These are phyloP conservation scores for Mycena vulgaris DNA, from an alignment of 768 basidiomycete species.

Conservation along the genomic window DNA sequence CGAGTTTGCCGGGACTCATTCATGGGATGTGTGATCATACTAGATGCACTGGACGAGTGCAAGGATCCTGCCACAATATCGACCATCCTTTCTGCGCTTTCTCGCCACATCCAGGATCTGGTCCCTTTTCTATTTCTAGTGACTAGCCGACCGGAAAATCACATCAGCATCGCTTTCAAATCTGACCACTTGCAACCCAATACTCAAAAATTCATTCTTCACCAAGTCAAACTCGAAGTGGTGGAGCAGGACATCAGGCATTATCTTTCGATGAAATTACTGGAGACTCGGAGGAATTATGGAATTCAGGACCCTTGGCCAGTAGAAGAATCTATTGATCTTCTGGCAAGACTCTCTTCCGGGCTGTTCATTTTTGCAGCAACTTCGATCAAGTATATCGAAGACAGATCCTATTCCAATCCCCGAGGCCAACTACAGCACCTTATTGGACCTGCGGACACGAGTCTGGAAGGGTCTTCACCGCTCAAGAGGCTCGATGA, in stretches of 20 bases:
- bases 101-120: slow-evolving; percentile 9
- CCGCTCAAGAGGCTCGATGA: slow-evolving; percentile 32
- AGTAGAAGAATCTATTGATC: slow-evolving; percentile 1
- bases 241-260: slow-evolving; percentile 19
- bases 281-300: neutral
- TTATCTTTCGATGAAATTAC: slow-evolving; percentile 13
- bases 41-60: slow-evolving; percentile 48
- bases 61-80: slow-evolving; percentile 17
- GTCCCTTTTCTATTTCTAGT: slow-evolving; percentile 22
- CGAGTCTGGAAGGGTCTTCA: neutral
- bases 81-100: slow-evolving; percentile 7
- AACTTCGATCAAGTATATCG: slow-evolving; percentile 39
- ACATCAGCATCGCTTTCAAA: neutral
- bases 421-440: slow-evolving; percentile 7
- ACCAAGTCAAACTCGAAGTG: slow-evolving; percentile 6
- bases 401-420: slow-evolving; percentile 14
- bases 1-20: neutral
- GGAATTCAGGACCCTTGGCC: slow-evolving; percentile 13
- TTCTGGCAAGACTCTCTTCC: slow-evolving; percentile 22
- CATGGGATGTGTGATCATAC: slow-evolving; percentile 22
- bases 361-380: slow-evolving; percentile 43
- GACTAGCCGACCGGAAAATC: slow-evolving; percentile 24
- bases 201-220: slow-evolving; percentile 1
- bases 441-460: neutral
- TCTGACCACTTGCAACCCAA: neutral